Evolutionary conservation across 768 basidiomycete species (phyloP).

Genomic region (Psilocybe cubensis): DNA sequence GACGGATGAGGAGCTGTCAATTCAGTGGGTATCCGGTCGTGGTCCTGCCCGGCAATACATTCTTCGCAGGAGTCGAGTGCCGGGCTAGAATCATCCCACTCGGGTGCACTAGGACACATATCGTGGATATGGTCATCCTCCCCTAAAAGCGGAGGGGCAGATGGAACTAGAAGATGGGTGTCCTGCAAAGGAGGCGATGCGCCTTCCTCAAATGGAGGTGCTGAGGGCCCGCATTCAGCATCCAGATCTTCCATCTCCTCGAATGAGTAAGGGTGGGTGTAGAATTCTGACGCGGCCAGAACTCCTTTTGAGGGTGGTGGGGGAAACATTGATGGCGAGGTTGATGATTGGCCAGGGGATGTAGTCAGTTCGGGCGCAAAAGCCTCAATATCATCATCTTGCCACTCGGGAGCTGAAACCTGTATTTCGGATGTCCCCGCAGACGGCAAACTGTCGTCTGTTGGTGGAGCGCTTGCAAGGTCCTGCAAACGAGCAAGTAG

Average conservation of each 20-base stretch:
- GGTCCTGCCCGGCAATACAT: slow-evolving; percentile 14
- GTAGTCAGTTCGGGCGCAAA: slow-evolving; percentile 23
- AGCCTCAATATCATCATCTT: slow-evolving; percentile 50
- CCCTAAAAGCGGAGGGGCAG: slow-evolving; percentile 46
- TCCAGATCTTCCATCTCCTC: slow-evolving; percentile 38
- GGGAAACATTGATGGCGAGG: slow-evolving; percentile 39
- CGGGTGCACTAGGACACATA: slow-evolving; percentile 24
- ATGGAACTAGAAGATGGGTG: slow-evolving; percentile 40
- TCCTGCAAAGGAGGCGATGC: slow-evolving; percentile 37
- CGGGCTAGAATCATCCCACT: slow-evolving; percentile 14
- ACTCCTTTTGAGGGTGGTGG: slow-evolving; percentile 48
- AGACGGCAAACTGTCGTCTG: slow-evolving; percentile 21
- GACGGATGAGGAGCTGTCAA: neutral
- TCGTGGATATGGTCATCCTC: slow-evolving; percentile 26
- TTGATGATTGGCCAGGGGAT: neutral
- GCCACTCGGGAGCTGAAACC: slow-evolving; percentile 57
- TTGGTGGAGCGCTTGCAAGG: slow-evolving; percentile 57
- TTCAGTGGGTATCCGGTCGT: slow-evolving; percentile 16
- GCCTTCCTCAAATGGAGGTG: slow-evolving; percentile 49
- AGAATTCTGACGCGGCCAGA: slow-evolving; percentile 41
- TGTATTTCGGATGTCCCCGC: slow-evolving; percentile 20
- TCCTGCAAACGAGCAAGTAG: slow-evolving; percentile 56
- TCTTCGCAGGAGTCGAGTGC: slow-evolving; percentile 14
- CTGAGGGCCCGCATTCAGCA: slow-evolving; percentile 42
- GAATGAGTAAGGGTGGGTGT: slow-evolving; percentile 44